phyloP scores from a whole-genome alignment of 169 alveolate species.

The Sarcocystis neurona region DNA sequence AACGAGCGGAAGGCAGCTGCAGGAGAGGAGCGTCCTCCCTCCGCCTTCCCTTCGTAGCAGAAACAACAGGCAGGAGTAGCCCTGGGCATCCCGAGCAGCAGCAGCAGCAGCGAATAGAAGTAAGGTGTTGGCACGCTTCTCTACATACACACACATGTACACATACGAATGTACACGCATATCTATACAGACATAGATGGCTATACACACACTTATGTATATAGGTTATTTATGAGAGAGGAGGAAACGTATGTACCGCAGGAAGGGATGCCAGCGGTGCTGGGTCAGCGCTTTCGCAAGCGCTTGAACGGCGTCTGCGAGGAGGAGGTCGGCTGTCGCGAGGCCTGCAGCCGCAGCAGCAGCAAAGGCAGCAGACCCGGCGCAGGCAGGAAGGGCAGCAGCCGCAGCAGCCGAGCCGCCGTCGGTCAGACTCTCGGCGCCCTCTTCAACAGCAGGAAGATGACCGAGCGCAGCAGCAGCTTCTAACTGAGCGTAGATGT shows the following conservation, averaged over 20 bases:
- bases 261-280: slow-evolving; percentile 63
- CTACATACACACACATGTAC: no score
- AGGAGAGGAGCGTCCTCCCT: not conserved
- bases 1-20: no score
- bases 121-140: no score
- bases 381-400: not conserved
- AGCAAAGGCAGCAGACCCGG: slow-evolving; percentile 12
- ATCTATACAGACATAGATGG: no score
- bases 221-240: no score
- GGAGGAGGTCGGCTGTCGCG: slow-evolving; percentile 18
- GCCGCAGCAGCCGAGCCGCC: not conserved
- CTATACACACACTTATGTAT: no score
- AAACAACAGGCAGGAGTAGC: slow-evolving; percentile 1
- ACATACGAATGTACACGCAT: no score
- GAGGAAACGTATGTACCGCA: no score
- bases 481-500: slow-evolving; percentile 76
- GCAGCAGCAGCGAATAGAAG: no score
- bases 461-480: slow-evolving; percentile 71
- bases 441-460: not conserved
- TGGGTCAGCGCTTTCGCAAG: slow-evolving; percentile 42
- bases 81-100: slow-evolving; percentile 19
- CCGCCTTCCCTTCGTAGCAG: not conserved
- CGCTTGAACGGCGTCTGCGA: slow-evolving; percentile 37
- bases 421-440: not conserved
- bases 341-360: slow-evolving; percentile 2